Evolutionary conservation across 768 basidiomycete species (phyloP).

Genomic region (Mrakia blollopis): DNA sequence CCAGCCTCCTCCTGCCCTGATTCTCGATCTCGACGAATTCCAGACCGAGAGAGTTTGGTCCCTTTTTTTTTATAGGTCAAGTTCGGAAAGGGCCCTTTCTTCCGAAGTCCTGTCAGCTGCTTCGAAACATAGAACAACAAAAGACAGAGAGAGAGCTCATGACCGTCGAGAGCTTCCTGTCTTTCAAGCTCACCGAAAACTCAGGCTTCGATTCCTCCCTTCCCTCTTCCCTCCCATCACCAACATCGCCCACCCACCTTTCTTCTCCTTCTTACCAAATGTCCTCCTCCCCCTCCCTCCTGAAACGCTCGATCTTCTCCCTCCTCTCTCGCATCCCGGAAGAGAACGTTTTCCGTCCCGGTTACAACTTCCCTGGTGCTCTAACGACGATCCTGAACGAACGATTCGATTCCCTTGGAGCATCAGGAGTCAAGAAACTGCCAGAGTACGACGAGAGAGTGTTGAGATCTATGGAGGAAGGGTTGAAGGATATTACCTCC

Average conservation of each 20-base stretch:
- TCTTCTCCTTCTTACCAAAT: not conserved
- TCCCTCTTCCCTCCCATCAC: not conserved
- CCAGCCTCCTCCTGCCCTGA: too few species aligned
- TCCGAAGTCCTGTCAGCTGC: too few species aligned
- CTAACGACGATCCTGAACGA: not conserved
- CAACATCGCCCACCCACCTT: not conserved
- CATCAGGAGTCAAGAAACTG: not conserved
- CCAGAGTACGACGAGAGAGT: conserved; percentile 6
- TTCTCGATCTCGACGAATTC: too few species aligned
- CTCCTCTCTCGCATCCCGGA: not conserved
- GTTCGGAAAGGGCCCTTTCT: too few species aligned
- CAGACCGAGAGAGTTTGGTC: too few species aligned
- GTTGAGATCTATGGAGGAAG: not conserved
- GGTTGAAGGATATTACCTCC: not conserved
- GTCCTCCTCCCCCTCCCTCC: not conserved
- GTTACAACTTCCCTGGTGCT: not conserved
- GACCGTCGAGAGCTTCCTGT: too few species aligned
- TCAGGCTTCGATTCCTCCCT: too few species aligned
- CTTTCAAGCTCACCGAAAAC: too few species aligned
- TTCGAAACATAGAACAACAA: too few species aligned
- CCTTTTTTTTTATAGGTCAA: too few species aligned
- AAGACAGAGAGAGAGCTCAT: too few species aligned
- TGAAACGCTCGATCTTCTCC: not conserved
- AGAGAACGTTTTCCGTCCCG: conserved; percentile 9
- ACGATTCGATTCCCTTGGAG: not conserved